Evolutionary conservation across 129 eudicot genomes (phyloP), one percentile per base, ranked within the genome.

Genomic region (Oenanthe sinensis): DNA sequence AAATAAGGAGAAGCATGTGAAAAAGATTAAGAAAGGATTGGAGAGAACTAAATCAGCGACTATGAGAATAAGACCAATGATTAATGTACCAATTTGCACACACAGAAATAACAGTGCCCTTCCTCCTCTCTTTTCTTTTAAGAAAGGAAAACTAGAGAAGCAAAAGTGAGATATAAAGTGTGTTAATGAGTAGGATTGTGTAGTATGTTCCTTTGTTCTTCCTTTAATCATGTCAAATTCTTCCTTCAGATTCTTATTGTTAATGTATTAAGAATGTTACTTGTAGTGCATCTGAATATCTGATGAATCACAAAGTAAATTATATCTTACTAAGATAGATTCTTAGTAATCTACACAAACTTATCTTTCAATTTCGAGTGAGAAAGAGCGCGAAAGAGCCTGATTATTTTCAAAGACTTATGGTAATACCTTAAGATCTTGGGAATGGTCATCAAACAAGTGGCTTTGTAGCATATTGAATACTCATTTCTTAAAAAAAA

Each of bases 41-140:
- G 98, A 93, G 85, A 89, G 98, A 60, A 87, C 98, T 45, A 89
- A 87, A 89, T 87, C 98, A 12, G 87, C 90, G 8, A 92, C 81
- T 26, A 77, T 93, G 70, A 89, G 91, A 65, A 81, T 93, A 42
- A 88, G 97, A 78, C 98, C 97, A 52, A 85, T 93, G 87, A 75
- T 93, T 4, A 93, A 93, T 75, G 85, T 93, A 46, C 98, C 98
- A 1, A 81, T 89, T 62, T 86, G 86, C 82, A 87, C 84, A 6
- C 96, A 89, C 46, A 85, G 80, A 71, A 85, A 84, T 74, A 84
- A 82, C 78, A 91, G 81, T 84, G 81, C 84, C 36, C 75, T 93
- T 75, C 97, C 98, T 36, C 98, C 98, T 52, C 79, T 91, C 48
- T 89, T 87, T 83, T 80, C 96, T 58, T 47, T 83, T 30, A 92